These are phyloP conservation scores for Bacterosira constricta DNA, from an alignment of 108 stramenopile species.

Conservation along the genomic window DNA sequence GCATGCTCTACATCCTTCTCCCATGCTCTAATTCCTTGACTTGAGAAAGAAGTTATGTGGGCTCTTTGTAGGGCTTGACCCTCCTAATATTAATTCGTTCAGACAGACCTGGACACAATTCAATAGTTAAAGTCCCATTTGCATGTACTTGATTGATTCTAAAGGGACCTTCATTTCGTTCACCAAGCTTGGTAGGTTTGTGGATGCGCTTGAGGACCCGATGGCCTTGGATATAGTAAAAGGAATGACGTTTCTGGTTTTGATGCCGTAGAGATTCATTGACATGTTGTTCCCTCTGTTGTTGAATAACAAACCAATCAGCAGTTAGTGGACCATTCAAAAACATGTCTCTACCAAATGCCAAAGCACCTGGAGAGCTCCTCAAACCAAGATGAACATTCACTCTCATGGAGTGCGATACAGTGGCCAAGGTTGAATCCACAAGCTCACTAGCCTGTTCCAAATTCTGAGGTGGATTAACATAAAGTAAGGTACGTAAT, in stretches of 20 bases:
- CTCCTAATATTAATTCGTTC: conserved; percentile 40
- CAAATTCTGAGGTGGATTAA: conserved; percentile 19
- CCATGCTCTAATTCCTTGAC: too few species aligned
- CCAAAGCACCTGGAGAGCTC: conserved; percentile 43
- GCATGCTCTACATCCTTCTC: too few species aligned
- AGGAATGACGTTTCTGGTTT: neutral
- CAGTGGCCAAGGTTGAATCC: conserved; percentile 34
- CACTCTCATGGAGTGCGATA: conserved; percentile 29
- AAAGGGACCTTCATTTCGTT: conserved; percentile 39
- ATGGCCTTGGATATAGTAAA: conserved; percentile 1
- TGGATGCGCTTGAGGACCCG: conserved; percentile 13
- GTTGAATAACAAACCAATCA: conserved; percentile 9
- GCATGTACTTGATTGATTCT: conserved; percentile 33
- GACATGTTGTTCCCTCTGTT: conserved; percentile 15
- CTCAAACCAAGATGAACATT: conserved; percentile 11
- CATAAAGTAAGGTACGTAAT: conserved; percentile 28
- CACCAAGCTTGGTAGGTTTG: conserved; percentile 36
- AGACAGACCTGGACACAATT: conserved; percentile 3
- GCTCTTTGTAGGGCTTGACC: conserved; percentile 33
- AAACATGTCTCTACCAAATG: conserved; percentile 47
- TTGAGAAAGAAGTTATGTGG: too few species aligned
- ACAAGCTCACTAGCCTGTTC: conserved; percentile 19
- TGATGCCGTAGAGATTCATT: conserved; percentile 3
- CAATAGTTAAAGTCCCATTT: conserved; percentile 50
- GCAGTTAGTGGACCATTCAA: conserved; percentile 44